These are phyloP conservation scores for Fusarium sp. DNA, from an alignment of 2,329 filamentous ascomycete genomes.

Conservation along the genomic window DNA sequence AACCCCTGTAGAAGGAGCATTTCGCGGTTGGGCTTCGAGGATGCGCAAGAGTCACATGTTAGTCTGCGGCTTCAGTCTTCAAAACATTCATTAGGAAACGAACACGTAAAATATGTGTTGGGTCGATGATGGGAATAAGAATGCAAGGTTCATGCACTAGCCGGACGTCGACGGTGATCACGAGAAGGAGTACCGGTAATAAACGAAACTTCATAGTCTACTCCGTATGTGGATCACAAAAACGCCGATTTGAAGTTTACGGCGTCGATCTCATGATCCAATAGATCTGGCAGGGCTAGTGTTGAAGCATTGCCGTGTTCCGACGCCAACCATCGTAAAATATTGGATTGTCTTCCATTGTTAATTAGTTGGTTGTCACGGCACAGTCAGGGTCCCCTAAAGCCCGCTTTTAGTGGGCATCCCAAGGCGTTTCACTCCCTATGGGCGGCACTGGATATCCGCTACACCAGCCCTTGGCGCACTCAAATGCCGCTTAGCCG, in stretches of 20 bases:
- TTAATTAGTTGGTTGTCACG: too few relatives aligned
- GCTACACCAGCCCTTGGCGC: constrained; percentile 42
- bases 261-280: constrained; percentile 5
- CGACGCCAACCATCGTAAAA: constrained; percentile 32
- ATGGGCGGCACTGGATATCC: constrained; percentile 35
- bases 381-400: constrained; percentile 30
- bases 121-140: neutral
- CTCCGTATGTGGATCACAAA: constrained; percentile 15
- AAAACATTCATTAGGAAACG: too few relatives aligned
- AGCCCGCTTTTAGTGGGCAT: constrained; percentile 9
- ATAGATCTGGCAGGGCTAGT: neutral
- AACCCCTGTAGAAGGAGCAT: neutral
- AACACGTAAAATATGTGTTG: too few relatives aligned
- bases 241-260: constrained; percentile 7
- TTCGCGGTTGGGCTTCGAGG: neutral
- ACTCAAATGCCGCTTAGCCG: constrained; percentile 42
- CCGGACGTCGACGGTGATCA: neutral
- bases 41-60: constrained; percentile 4
- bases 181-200: neutral
- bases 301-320: constrained; percentile 38
- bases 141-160: too few relatives aligned
- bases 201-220: neutral
- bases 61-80: too few relatives aligned
- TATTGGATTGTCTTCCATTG: neutral
- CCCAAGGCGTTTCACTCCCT: constrained; percentile 14